These are phyloP conservation scores for Penicillium subrubescens DNA, from an alignment of 495 filamentous ascomycete species.

Conservation along the genomic window DNA sequence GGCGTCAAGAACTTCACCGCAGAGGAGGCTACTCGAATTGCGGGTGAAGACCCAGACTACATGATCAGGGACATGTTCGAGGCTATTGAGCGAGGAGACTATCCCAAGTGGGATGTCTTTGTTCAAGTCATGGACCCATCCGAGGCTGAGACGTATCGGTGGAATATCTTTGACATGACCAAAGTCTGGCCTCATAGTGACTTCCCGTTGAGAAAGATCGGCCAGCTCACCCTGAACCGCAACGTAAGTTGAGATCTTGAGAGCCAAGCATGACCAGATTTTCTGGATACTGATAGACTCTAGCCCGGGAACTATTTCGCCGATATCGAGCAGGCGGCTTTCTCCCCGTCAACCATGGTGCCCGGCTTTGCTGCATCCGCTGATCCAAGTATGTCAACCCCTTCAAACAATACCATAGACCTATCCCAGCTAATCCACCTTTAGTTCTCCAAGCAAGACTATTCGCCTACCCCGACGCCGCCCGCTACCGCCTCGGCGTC, in stretches of 20 bases:
- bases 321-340: constrained; percentile 54
- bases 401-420: background rate
- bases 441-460: constrained; percentile 66
- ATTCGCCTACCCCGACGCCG: constrained; percentile 71
- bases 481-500: constrained; percentile 65
- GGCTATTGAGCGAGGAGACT: constrained; percentile 38
- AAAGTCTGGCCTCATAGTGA: constrained; percentile 42
- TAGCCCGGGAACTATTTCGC: constrained; percentile 51
- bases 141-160: constrained; percentile 32
- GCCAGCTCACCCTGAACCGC: constrained; percentile 36
- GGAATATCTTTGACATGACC: constrained; percentile 49
- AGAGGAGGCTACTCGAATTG: constrained; percentile 57
- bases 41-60: constrained; percentile 49
- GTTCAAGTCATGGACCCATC: constrained; percentile 50
- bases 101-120: constrained; percentile 48
- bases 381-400: constrained; percentile 37
- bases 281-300: background rate
- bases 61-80: constrained; percentile 40
- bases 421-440: background rate
- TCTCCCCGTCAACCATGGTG: constrained; percentile 53
- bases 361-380: constrained; percentile 47
- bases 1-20: constrained; percentile 60
- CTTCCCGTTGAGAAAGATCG: constrained; percentile 41
- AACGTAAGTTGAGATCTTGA: constrained; percentile 24
- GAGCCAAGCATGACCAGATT: background rate